Base-by-base conservation (phyloP, 2,329 filamentous ascomycete species). In the Tympanopsis confertula region DNA sequence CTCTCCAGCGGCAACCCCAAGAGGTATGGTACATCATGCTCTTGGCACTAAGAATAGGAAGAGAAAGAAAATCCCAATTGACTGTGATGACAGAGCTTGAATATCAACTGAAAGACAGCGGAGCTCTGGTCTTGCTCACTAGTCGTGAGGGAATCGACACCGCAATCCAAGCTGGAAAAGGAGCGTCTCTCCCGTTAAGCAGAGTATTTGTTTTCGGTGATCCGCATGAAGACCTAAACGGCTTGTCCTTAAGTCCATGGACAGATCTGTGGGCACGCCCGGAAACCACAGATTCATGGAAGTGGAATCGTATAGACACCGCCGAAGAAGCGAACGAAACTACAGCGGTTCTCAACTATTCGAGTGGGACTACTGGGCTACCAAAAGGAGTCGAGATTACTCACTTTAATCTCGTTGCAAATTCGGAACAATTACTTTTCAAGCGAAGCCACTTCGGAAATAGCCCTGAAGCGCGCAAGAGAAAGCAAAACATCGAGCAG, bases 1-100 rank as follows among this genome's bases (percentile, higher is more conserved):
- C 13, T 38, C 37, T 14, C 20, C 35, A 7, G 20, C 38, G 1
- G 38, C 38, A n/a, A 24, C 39, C 4, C 36, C 18, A 13, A 26
- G 30, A 4, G 42, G 42, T 43, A 28, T 28, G 24, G 10, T 10
- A 28, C 10, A n/a, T 10, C 24, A 10, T 28, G n/a, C 24, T 28
- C n/a, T n/a, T n/a, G n/a, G n/a, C n/a, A n/a, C n/a, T n/a, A n/a
- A n/a, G n/a, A n/a, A n/a, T n/a, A n/a, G 24, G 24, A 28, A 28
- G 24, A 28, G 24, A 10, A 10, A 28, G n/a, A n/a, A 28, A 28
- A 10, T 28, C 24, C n/a, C 24, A 28, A n/a, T n/a, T 28, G 24
- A 28, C 24, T 10, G 10, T n/a, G 10, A 10, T 28, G n/a, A n/a
- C 24, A 28, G 24, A 28, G 24, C 24, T 28, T n/a, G 10, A 10